phyloP scores from a whole-genome alignment of 306 rosid genomes.

The Aeschynomene evenia region DNA sequence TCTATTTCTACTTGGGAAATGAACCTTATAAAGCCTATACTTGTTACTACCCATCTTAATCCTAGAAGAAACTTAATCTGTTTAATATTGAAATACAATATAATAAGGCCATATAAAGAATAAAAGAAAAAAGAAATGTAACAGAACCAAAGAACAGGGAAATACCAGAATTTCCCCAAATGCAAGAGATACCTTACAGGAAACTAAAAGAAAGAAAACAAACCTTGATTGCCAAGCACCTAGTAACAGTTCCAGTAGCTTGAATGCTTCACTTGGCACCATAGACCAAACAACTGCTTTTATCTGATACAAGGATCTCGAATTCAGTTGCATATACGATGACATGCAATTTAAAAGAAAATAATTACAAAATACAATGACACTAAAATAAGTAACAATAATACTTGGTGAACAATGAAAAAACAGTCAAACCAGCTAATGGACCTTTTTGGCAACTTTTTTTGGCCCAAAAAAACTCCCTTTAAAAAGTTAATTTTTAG shows the following conservation, averaged over 20 bases:
- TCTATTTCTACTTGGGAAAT: constrained; percentile 4
- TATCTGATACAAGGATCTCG: constrained; percentile 49
- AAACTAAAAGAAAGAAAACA: constrained; percentile 26
- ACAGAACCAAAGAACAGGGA: constrained; percentile 7
- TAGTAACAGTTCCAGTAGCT: constrained; percentile 58
- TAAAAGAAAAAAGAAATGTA: constrained; percentile 1
- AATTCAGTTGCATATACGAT: constrained; percentile 29
- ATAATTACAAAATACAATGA: background rate
- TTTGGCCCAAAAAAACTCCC: no score
- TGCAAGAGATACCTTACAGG: constrained; percentile 17
- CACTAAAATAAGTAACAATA: background rate
- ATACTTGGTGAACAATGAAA: no score
- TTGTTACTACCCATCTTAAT: constrained; percentile 2
- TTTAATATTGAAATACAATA: constrained; percentile 5
- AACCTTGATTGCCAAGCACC: constrained; percentile 82
- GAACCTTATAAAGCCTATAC: constrained; percentile 9
- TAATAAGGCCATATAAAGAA: background rate
- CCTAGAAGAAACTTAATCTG: constrained; percentile 3
- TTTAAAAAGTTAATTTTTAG: no score
- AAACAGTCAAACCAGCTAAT: no score
- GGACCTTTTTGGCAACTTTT: no score
- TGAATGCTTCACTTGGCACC: constrained; percentile 56
- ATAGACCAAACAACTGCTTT: constrained; percentile 57
- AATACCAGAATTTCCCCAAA: constrained; percentile 15
- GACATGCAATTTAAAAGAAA: constrained; percentile 11